phyloP scores from a whole-genome alignment of 1,284 basidiomycete genomes.

The Fomitopsis palustris region DNA sequence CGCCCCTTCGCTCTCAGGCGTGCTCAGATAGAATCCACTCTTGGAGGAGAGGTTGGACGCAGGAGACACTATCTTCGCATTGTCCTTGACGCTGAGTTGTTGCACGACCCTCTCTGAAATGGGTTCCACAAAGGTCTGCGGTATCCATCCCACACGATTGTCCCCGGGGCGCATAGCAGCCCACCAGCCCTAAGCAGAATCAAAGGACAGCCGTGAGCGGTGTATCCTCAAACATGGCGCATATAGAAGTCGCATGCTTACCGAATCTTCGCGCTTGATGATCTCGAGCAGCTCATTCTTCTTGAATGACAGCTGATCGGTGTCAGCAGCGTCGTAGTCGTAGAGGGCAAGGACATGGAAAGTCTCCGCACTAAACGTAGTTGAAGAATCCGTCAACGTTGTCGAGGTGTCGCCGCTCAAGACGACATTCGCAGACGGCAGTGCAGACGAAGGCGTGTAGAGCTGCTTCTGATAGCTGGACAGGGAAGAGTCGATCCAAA shows the following conservation, averaged over 20 bases:
- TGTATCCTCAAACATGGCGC: not conserved
- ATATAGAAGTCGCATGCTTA: slow-evolving; percentile 11
- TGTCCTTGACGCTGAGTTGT: slow-evolving; percentile 36
- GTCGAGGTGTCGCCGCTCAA: slow-evolving; percentile 18
- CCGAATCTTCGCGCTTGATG: slow-evolving; percentile 59
- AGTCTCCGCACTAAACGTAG: slow-evolving; percentile 20
- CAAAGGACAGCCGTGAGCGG: not conserved
- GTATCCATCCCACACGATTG: slow-evolving; percentile 67
- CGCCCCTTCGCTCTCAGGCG: not conserved
- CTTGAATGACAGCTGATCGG: slow-evolving; percentile 56
- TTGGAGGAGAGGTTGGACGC: not conserved
- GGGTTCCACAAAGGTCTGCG: slow-evolving; percentile 33
- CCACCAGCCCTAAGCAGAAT: slow-evolving; percentile 63
- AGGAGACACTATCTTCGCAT: slow-evolving; percentile 35
- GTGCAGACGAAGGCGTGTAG: slow-evolving; percentile 18
- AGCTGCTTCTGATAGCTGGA: slow-evolving; percentile 17
- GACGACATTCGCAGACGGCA: slow-evolving; percentile 19
- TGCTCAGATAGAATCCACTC: slow-evolving; percentile 1
- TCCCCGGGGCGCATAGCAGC: slow-evolving; percentile 59
- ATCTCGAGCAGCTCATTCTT: slow-evolving; percentile 66
- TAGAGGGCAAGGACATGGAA: slow-evolving; percentile 59
- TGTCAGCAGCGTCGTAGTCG: slow-evolving; percentile 61
- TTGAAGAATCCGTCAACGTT: slow-evolving; percentile 24
- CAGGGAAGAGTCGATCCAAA: slow-evolving; percentile 48
- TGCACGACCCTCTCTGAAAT: slow-evolving; percentile 27